phyloP scores from a whole-genome alignment of 148 eudicot genomes.

The Amaranthus hypochondriacus region DNA sequence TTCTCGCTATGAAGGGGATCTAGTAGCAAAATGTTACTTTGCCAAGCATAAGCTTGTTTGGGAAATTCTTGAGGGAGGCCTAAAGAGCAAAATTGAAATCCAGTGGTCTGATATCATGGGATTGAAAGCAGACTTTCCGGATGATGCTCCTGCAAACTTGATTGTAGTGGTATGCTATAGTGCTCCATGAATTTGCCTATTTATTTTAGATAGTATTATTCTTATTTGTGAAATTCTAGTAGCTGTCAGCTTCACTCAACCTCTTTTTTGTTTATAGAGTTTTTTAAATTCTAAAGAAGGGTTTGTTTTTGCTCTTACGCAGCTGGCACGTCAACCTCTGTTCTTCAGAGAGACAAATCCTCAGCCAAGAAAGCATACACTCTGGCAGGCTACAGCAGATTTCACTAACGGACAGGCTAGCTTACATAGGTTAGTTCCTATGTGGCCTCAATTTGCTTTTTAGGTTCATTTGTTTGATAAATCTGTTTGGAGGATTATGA shows the following conservation, averaged over 20 bases:
- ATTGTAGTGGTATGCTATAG: constrained; percentile 50
- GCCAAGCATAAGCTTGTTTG: constrained; percentile 95
- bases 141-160: constrained; percentile 65
- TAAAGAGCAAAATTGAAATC: constrained; percentile 88
- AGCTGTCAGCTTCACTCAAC: background rate
- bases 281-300: background rate
- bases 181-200: background rate
- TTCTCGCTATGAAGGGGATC: constrained; percentile 78
- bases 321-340: constrained; percentile 70
- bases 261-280: background rate
- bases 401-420: constrained; percentile 86
- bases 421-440: constrained; percentile 36
- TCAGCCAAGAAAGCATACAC: constrained; percentile 86
- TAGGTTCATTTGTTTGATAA: background rate
- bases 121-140: constrained; percentile 70
- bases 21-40: constrained; percentile 95
- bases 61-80: constrained; percentile 90
- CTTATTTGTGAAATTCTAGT: background rate
- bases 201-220: background rate
- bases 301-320: constrained; percentile 24
- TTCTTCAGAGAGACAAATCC: constrained; percentile 90
- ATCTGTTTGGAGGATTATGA: too few relatives aligned
- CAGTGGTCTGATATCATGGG: constrained; percentile 90
- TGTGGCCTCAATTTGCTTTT: background rate
- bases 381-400: constrained; percentile 82